phyloP scores from a whole-genome alignment of 1,284 basidiomycete genomes.

The Tausonia pullulans region DNA sequence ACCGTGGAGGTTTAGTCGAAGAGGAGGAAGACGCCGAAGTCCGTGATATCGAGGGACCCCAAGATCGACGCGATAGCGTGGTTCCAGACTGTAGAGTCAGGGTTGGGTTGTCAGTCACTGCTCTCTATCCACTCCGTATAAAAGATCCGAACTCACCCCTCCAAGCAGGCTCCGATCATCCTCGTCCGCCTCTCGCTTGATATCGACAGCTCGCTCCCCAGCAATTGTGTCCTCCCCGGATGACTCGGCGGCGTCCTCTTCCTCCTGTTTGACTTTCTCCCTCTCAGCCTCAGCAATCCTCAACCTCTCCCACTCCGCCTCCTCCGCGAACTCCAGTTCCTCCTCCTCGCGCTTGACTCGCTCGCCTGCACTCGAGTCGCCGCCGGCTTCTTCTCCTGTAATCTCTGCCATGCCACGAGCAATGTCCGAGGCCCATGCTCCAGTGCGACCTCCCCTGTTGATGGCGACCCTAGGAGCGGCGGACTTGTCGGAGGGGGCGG shows the following conservation, averaged over 20 bases:
- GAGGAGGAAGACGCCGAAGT: background rate
- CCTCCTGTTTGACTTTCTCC: background rate
- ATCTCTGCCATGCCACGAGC: conserved; percentile 5
- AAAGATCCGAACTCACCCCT: background rate
- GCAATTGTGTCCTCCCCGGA: background rate
- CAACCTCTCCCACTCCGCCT: conserved; percentile 1
- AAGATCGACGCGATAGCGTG: conserved; percentile 5
- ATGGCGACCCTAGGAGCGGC: too few relatives aligned
- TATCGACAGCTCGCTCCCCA: background rate
- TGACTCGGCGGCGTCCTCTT: background rate
- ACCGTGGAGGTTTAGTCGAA: too few relatives aligned
- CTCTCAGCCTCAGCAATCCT: background rate
- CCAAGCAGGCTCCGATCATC: conserved; percentile 9
- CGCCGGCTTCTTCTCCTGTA: background rate
- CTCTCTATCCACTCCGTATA: background rate
- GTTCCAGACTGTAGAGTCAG: conserved; percentile 4
- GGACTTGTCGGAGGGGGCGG: too few relatives aligned
- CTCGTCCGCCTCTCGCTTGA: background rate
- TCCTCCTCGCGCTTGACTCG: background rate
- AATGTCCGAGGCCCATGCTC: conserved; percentile 3
- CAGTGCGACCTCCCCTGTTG: too few relatives aligned
- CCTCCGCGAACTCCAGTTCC: background rate
- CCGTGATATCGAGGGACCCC: background rate
- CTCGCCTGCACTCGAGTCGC: background rate
- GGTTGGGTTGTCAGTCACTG: background rate